Evolutionary conservation across 192 early-diverging fungal genomes (phyloP).

Genomic region (Coemansia umbellata): DNA sequence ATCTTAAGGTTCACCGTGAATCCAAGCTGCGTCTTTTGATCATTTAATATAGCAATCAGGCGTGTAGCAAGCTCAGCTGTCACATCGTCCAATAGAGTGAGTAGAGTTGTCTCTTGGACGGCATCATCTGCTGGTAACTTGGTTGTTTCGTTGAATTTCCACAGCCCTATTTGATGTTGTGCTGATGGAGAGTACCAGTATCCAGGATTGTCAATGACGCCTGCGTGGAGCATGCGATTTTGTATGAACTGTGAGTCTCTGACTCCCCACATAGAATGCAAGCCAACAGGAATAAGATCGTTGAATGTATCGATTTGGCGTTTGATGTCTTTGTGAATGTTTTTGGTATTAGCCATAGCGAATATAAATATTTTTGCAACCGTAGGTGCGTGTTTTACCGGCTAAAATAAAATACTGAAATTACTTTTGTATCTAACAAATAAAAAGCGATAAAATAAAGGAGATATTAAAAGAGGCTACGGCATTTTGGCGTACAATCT

Average conservation of each 20-base stretch:
- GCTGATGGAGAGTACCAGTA: constrained; percentile 17
- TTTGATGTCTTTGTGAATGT: constrained; percentile 12
- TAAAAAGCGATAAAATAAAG: too few relatives aligned
- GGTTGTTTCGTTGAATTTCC: constrained; percentile 3
- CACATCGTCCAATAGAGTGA: constrained; percentile 27
- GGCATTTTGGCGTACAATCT: too few relatives aligned
- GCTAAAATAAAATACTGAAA: too few relatives aligned
- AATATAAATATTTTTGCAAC: too few relatives aligned
- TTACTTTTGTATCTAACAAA: too few relatives aligned
- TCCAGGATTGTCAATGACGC: not conserved
- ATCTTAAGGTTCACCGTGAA: constrained; percentile 35
- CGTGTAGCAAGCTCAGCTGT: constrained; percentile 21
- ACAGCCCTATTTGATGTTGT: constrained; percentile 10
- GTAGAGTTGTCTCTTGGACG: constrained; percentile 14
- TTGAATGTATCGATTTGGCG: not conserved
- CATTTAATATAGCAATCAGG: not conserved
- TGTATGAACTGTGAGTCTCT: constrained; percentile 7
- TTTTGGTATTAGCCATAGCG: too few relatives aligned
- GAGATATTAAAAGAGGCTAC: too few relatives aligned
- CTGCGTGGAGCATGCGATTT: not conserved
- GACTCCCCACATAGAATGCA: constrained; percentile 21
- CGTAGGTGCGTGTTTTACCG: too few relatives aligned
- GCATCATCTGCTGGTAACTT: not conserved
- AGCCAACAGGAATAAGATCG: constrained; percentile 10
- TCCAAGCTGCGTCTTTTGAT: not conserved